Percentiles rank a stretch among this genome's conserved stretches.
phyloP scores from a whole-genome alignment of 441 rosid genomes.

The Dalechampia spathulata region DNA sequence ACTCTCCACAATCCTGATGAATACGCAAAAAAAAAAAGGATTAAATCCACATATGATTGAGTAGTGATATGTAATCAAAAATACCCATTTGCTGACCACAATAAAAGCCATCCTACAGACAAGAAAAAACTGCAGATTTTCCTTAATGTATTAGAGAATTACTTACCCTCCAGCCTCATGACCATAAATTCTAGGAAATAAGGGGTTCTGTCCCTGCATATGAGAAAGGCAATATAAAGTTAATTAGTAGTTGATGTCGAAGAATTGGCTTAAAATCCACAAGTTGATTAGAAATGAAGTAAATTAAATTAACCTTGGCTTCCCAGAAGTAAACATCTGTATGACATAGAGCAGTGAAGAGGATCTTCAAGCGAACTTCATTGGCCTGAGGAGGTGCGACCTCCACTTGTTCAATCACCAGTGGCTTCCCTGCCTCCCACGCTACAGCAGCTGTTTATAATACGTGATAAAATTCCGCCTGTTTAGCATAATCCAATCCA shows the following conservation, averaged over 20 bases:
- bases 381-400: slow-evolving; percentile 40
- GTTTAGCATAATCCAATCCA: background rate
- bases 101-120: background rate
- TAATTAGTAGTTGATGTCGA: background rate
- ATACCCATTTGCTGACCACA: too few relatives aligned
- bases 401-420: slow-evolving; percentile 50
- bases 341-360: slow-evolving; percentile 38
- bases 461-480: too few relatives aligned
- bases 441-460: slow-evolving; percentile 83
- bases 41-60: background rate
- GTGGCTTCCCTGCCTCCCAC: slow-evolving; percentile 84
- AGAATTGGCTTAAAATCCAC: background rate
- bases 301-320: slow-evolving; percentile 26
- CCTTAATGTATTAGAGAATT: too few relatives aligned
- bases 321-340: slow-evolving; percentile 54
- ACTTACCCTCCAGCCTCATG: slow-evolving; percentile 48
- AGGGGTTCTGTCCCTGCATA: slow-evolving; percentile 36
- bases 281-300: too few relatives aligned
- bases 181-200: slow-evolving; percentile 41
- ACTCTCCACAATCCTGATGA: slow-evolving; percentile 45
- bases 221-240: background rate
- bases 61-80: background rate
- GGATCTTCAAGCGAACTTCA: slow-evolving; percentile 42
- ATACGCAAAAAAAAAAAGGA: too few relatives aligned
- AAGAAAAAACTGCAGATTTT: too few relatives aligned